A percentile compares a stretch with the other conserved stretches of the same genome.
Evolutionary conservation across 495 filamentous ascomycete genomes (phyloP).

Genomic region (Lasiosphaeria hispida): DNA sequence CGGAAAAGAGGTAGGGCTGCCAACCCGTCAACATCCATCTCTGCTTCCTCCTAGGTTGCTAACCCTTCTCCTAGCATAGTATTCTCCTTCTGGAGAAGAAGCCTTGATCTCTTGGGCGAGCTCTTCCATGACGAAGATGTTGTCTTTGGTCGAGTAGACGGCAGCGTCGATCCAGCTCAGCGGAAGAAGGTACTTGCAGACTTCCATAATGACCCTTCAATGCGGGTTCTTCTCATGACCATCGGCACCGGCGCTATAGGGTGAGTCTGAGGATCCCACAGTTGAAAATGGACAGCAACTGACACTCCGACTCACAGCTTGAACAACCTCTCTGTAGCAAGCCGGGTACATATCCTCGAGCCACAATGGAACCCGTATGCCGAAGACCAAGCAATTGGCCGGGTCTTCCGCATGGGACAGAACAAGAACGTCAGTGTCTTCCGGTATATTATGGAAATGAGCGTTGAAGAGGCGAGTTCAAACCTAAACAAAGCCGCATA

Average conservation of each 20-base stretch:
- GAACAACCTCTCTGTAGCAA: conserved; percentile 42
- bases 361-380: conserved; percentile 47
- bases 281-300: background rate
- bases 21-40: background rate
- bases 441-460: conserved; percentile 16
- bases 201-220: conserved; percentile 26
- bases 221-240: conserved; percentile 42
- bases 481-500: background rate
- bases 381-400: conserved; percentile 42
- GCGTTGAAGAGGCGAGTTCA: conserved; percentile 1
- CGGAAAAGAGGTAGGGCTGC: conserved; percentile 5
- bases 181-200: conserved; percentile 28
- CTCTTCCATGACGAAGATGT: conserved; percentile 20
- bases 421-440: conserved; percentile 30
- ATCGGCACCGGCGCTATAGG: conserved; percentile 44
- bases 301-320: conserved; percentile 28
- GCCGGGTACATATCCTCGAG: conserved; percentile 40
- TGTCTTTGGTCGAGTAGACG: conserved; percentile 33
- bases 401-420: conserved; percentile 39
- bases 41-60: background rate
- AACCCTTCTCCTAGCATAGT: conserved; percentile 33
- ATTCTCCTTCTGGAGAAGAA: conserved; percentile 49
- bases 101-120: conserved; percentile 34
- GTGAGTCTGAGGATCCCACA: conserved; percentile 15
- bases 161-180: conserved; percentile 19